Evolutionary conservation across 2,329 filamentous ascomycete genomes (phyloP).

Genomic region (Penicillium rolfsii): DNA sequence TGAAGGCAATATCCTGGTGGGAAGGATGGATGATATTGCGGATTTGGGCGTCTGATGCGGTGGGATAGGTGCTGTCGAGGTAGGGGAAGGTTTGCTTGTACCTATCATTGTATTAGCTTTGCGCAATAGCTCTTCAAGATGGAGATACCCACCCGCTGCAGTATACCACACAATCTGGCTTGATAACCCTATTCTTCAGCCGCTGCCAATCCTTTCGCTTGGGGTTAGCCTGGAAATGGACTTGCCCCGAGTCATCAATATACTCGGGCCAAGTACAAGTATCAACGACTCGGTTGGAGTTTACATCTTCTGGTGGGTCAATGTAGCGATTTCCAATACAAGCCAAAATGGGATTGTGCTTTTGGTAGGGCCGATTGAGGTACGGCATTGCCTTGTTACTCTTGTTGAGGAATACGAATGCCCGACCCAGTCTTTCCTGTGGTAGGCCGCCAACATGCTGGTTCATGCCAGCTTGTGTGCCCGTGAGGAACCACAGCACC

Average conservation of each 20-base stretch:
- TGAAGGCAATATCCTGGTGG: slow-evolving; percentile 18
- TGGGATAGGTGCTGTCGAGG: slow-evolving; percentile 18
- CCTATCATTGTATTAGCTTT: slow-evolving; percentile 5
- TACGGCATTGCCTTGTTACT: slow-evolving; percentile 24
- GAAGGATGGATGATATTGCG: slow-evolving; percentile 18
- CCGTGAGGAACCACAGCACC: slow-evolving; percentile 20
- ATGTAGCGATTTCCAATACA: slow-evolving; percentile 21
- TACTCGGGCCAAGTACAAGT: slow-evolving; percentile 23
- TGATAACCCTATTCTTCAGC: slow-evolving; percentile 13
- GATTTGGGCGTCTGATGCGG: slow-evolving; percentile 17
- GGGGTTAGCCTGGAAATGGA: slow-evolving; percentile 17
- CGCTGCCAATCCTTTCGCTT: slow-evolving; percentile 21
- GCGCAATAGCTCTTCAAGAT: not conserved
- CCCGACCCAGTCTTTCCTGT: slow-evolving; percentile 17
- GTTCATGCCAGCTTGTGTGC: slow-evolving; percentile 21
- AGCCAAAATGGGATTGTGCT: slow-evolving; percentile 16
- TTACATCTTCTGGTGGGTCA: slow-evolving; percentile 20
- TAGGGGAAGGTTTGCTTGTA: slow-evolving; percentile 23
- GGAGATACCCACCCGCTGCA: slow-evolving; percentile 11
- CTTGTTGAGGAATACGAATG: slow-evolving; percentile 22
- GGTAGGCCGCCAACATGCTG: slow-evolving; percentile 21
- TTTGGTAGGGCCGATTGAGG: slow-evolving; percentile 21
- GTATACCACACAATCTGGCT: slow-evolving; percentile 19
- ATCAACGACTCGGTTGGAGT: slow-evolving; percentile 18
- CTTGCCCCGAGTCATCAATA: slow-evolving; percentile 16